Evolutionary conservation across 169 alveolate genomes (phyloP).

Genomic region (Eimeria necatrix): DNA sequence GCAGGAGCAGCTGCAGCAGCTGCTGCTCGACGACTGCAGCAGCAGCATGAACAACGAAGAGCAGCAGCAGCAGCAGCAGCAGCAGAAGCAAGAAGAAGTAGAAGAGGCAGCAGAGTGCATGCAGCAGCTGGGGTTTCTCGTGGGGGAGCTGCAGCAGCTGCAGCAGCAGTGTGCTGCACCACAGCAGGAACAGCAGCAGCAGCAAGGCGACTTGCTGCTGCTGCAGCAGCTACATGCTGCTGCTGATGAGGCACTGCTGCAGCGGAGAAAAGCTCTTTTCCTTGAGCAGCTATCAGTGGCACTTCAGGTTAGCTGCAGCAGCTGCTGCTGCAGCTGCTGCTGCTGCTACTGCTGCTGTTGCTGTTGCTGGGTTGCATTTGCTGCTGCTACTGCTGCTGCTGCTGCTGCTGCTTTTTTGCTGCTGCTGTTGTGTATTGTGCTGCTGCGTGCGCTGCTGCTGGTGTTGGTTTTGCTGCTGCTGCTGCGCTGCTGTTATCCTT

Average conservation of each 20-base stretch:
- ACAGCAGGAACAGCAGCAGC: conserved; percentile 6
- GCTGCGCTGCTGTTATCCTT: not conserved
- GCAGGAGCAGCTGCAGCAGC: not conserved
- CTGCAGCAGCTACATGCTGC: conserved; percentile 12
- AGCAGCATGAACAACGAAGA: not conserved
- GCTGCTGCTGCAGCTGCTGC: not conserved
- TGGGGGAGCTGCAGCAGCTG: conserved; percentile 15
- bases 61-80: conserved; percentile 49
- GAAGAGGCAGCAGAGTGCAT: conserved; percentile 28
- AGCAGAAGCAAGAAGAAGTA: conserved; percentile 13
- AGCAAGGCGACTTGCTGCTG: conserved; percentile 4
- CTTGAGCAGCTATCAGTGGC: not conserved
- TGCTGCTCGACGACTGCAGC: not conserved
- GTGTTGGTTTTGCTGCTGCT: not conserved
- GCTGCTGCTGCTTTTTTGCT: conserved; percentile 10
- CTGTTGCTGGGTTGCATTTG: conserved; percentile 24
- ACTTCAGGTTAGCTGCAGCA: not conserved
- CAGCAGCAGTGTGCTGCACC: not conserved
- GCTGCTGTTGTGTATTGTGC: not conserved
- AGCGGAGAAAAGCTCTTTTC: conserved; percentile 21
- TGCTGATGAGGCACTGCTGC: conserved; percentile 40
- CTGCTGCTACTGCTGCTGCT: not conserved
- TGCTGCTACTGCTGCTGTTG: not conserved
- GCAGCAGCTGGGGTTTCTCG: not conserved
- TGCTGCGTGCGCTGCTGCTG: no score